Base-by-base conservation (phyloP, 495 filamentous ascomycete genomes). In the Trichoderma orchidacearum region DNA sequence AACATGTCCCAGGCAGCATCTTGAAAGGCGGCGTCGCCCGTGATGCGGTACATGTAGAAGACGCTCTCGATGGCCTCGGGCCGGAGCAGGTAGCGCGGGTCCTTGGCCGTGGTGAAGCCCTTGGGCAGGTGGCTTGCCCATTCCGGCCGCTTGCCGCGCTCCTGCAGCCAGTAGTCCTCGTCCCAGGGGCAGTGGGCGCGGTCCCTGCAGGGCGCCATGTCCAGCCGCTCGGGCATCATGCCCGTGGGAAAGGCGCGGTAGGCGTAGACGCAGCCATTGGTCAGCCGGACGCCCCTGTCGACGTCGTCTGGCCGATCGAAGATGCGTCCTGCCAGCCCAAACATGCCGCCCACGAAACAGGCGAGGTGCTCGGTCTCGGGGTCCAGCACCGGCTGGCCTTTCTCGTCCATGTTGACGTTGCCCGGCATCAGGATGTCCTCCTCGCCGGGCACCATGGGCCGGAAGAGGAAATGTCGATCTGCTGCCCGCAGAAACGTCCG, bases 321-420 rank as follows among this genome's bases (percentile, higher is more conserved):
- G 9, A 88, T 68, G 60, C 80, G 83, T n/a, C 88, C 84, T 18
- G 84, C 87, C 23, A 96, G 71, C 5, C 80, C 92, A 55, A 91
- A 83, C 79, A 91, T 87, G 25, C 88, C 91, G 6, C 91, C 91
- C 0, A 82, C 78, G 63, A 94, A 96, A 64, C 91, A 96, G 11
- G 69, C 65, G 6, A 78, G 64, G 59, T 78, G 75, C 54, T 78
- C 72, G 2, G 64, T 69, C 55, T 72, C 68, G 5, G 73, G 53
- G 23, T 69, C 66, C 6, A 64, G 36, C 31, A 45, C 18, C 21
- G 64, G 60, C 3, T 56, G 56, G 25, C 72, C 73, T 0, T 61
- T 58, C 3, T 58, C 58, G 17, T 30, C 54, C 31, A 69, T 63
- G 27, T 55, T 61, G 9, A 70, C 70, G 28, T 64, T 71, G 0